Base-by-base conservation (phyloP, 164 flowering plant species). In the Magnolia officinalis region DNA sequence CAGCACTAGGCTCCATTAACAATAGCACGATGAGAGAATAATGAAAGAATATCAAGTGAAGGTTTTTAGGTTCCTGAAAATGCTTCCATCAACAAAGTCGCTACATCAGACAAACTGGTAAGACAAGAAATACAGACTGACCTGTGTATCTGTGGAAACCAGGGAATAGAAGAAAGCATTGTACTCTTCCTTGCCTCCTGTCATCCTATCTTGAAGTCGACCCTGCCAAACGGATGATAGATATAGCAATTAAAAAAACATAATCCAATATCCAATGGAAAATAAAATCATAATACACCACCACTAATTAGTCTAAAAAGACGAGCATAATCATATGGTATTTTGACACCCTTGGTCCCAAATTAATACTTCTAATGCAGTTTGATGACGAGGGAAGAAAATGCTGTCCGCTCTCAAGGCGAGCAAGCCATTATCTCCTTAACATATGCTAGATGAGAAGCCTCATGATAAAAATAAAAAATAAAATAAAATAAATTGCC, bases 81-180 rank as follows among this genome's bases (percentile, higher is more conserved):
- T 21, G 18, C 24, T 66, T 66, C 69, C 21, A 21, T 66, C 26
- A 66, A 66, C 31, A 0, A 9, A 66, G 69, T 66, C 31, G 9
- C 13, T 0, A 4, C 21, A 20, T 50, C 55, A 31, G 55, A 49
- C 11, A 73, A 73, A 19, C 49, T 10, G n/a, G 37, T 14, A 71
- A 59, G 69, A 58, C 18, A 73, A 16, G 50, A 21, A 18, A 67
- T 55, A 68, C 23, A 29, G 8, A 75, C 29, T 2, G n/a, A 92
- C 99, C 92, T 96, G 99, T 45, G 98, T 96, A 86, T 96, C 98
- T 7, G 98, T 96, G 67, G 99, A 96, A 55, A 96, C 99, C 21
- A 96, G 91, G 74, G 98, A 96, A 83, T 96, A 96, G 83, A 96
- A 96, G 64, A 94, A 96, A 16, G 99, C 99, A 85, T 96, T 94